Conservation (phyloP, 768 basidiomycete species). For the Boletus coccyginus region DNA sequence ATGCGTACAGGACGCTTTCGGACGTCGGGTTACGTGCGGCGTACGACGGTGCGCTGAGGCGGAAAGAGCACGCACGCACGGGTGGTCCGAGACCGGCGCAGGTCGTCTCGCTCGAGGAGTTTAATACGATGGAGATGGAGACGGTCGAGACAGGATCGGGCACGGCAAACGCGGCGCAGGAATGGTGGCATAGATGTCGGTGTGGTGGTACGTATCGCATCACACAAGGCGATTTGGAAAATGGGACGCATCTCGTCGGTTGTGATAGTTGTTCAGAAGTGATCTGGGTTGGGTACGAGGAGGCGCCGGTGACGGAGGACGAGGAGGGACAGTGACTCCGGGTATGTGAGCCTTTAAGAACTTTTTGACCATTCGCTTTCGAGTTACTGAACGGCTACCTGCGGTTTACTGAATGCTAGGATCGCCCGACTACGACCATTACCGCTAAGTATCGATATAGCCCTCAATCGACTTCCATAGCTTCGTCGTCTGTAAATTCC, state of each 20-base stretch:
- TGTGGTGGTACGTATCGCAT: conserved; percentile 71
- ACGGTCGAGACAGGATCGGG: not conserved
- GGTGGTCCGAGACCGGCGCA: conserved; percentile 67
- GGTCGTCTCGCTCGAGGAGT: conserved; percentile 75
- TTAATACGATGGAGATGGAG: conserved; percentile 30
- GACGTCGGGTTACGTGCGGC: conserved; percentile 43
- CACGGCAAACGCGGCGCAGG: conserved; percentile 22
- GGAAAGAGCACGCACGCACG: conserved; percentile 3
- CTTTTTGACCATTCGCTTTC: not conserved
- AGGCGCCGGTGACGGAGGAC: conserved; percentile 33
- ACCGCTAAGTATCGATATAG: too few relatives aligned
- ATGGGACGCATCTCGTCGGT: conserved; percentile 66
- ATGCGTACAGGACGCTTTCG: conserved; percentile 65
- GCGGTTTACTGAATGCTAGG: not conserved
- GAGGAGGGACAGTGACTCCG: not conserved
- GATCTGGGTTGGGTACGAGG: conserved; percentile 83
- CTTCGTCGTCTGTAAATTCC: conserved; percentile 21
- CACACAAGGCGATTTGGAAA: conserved; percentile 57
- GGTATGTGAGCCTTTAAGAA: not conserved
- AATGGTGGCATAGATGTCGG: conserved; percentile 65
- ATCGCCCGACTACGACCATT: not conserved
- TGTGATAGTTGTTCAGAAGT: conserved; percentile 80
- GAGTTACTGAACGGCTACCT: not conserved
- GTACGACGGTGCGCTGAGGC: conserved; percentile 43
- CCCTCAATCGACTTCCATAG: conserved; percentile 34